phyloP scores from a whole-genome alignment of 1,284 basidiomycete species.

The Meripilus lineatus region DNA sequence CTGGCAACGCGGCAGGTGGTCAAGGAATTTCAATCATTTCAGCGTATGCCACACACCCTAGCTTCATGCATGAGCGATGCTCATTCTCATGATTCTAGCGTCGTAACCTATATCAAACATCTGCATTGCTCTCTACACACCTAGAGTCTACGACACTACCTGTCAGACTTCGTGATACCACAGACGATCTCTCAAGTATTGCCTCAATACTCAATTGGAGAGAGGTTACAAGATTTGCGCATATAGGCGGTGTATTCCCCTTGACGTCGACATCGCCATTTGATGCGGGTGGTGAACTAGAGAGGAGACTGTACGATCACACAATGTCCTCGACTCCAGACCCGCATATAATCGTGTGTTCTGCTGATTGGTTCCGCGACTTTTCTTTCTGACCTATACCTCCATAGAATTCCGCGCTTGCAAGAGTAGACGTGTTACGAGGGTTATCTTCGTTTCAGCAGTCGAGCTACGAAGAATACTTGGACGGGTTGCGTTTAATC shows the following conservation, averaged over 20 bases:
- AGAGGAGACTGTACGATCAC: constrained; percentile 33
- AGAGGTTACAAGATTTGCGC: constrained; percentile 49
- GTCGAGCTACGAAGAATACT: constrained; percentile 31
- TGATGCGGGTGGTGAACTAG: constrained; percentile 23
- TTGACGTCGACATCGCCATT: constrained; percentile 18
- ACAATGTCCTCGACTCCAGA: constrained; percentile 6
- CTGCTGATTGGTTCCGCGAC: constrained; percentile 1
- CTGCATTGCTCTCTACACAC: constrained; percentile 64
- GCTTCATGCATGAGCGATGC: constrained; percentile 34
- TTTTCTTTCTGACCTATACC: neutral
- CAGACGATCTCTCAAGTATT: constrained; percentile 43
- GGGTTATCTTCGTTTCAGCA: constrained; percentile 42
- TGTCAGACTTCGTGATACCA: constrained; percentile 37
- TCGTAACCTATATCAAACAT: constrained; percentile 45
- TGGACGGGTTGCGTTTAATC: constrained; percentile 19
- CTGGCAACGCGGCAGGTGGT: constrained; percentile 41
- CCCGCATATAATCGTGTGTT: constrained; percentile 14
- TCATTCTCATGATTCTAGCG: constrained; percentile 28
- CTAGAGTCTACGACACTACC: constrained; percentile 64
- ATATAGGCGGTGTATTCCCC: constrained; percentile 53
- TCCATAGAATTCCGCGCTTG: constrained; percentile 32
- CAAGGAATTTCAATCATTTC: no score
- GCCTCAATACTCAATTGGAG: constrained; percentile 50
- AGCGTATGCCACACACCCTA: constrained; percentile 29
- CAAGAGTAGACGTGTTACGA: constrained; percentile 51